Evolutionary conservation across 1,284 basidiomycete genomes (phyloP).

Genomic region (Pascua guehoae): DNA sequence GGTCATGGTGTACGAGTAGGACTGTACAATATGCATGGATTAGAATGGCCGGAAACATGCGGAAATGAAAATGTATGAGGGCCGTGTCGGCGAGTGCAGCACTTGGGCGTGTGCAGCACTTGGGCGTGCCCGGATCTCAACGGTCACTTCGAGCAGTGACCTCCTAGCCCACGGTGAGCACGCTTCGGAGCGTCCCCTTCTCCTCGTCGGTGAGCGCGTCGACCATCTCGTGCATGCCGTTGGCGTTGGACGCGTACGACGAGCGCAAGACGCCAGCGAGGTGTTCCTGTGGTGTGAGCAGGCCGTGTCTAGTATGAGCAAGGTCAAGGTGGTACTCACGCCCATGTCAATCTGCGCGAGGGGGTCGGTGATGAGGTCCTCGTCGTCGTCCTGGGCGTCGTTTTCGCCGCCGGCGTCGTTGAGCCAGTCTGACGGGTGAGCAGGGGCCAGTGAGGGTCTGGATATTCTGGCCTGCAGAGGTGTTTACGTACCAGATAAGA

Average conservation of each 20-base stretch:
- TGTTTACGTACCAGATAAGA: conserved; percentile 35
- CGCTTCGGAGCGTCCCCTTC: conserved; percentile 61
- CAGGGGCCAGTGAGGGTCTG: no score
- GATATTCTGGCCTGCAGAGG: no score
- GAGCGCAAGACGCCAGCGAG: conserved; percentile 58
- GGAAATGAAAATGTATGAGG: neutral
- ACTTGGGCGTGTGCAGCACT: no score
- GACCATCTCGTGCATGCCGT: conserved; percentile 63
- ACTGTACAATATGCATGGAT: conserved; percentile 11
- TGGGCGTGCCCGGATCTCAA: no score
- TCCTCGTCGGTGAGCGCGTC: conserved; percentile 67
- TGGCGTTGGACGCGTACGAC: conserved; percentile 63
- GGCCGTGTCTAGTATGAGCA: conserved; percentile 28
- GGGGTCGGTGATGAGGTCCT: conserved; percentile 81
- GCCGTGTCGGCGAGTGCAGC: no score
- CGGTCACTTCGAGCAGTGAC: neutral
- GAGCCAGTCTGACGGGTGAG: conserved; percentile 29
- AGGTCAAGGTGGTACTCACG: conserved; percentile 53
- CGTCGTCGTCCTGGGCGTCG: conserved; percentile 75
- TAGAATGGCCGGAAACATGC: no score
- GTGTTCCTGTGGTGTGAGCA: conserved; percentile 21
- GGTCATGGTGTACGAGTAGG: no score
- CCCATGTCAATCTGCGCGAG: conserved; percentile 84
- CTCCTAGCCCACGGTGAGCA: conserved; percentile 46
- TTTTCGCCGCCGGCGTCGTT: conserved; percentile 65